phyloP scores from a whole-genome alignment of 2,329 filamentous ascomycete genomes.

The Trichophyton benhamiae region DNA sequence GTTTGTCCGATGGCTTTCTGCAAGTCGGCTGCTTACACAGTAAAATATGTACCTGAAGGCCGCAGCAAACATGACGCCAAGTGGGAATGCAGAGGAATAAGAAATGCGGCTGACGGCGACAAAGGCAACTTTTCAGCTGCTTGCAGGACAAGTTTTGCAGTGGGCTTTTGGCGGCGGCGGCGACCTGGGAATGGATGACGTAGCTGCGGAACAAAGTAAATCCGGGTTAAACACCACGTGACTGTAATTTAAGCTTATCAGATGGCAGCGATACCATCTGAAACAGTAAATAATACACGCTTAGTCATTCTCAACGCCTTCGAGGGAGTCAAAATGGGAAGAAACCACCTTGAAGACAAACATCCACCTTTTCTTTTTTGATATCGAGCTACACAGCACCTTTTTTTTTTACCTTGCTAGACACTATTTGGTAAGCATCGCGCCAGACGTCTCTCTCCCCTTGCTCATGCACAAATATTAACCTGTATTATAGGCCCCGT shows the following conservation, averaged over 20 bases:
- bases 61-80: too few species aligned
- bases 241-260: neutral
- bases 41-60: too few species aligned
- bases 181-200: neutral
- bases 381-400: neutral
- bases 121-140: neutral
- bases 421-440: neutral
- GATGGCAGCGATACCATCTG: neutral
- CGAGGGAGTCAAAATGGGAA: too few species aligned
- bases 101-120: too few species aligned
- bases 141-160: neutral
- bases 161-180: neutral
- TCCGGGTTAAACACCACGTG: neutral
- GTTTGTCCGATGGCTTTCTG: neutral
- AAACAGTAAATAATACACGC: neutral
- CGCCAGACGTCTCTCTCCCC: neutral
- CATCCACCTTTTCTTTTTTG: neutral
- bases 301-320: neutral
- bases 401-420: too few species aligned
- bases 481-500: neutral
- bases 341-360: neutral
- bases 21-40: too few species aligned
- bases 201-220: neutral
- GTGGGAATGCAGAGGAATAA: too few species aligned
- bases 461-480: neutral